These are phyloP conservation scores for Kazachstania taianensis DNA, from an alignment of 805 yeast genomes.

Conservation along the genomic window DNA sequence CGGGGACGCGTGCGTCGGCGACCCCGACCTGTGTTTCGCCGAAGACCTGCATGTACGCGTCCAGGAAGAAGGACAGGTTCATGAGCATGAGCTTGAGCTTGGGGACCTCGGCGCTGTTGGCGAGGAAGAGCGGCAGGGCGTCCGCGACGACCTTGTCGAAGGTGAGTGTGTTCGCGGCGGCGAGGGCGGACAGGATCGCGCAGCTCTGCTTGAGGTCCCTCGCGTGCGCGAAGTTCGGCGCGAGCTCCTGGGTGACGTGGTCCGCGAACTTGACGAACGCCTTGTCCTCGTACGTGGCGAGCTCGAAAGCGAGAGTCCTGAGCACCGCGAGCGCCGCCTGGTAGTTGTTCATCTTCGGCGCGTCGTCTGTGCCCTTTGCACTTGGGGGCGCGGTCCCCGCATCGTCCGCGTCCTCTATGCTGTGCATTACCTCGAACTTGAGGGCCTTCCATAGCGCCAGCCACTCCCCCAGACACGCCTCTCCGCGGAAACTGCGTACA, in stretches of 20 bases:
- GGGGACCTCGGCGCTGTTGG: slow-evolving; percentile 35
- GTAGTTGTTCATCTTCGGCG: slow-evolving; percentile 22
- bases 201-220: slow-evolving; percentile 57
- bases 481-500: slow-evolving; percentile 40
- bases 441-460: slow-evolving; percentile 74
- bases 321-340: slow-evolving; percentile 38
- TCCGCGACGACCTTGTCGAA: slow-evolving; percentile 42
- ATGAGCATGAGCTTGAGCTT: slow-evolving; percentile 52
- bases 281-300: slow-evolving; percentile 25
- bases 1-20: not conserved
- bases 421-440: slow-evolving; percentile 81
- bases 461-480: slow-evolving; percentile 52
- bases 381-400: not conserved
- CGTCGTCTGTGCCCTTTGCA: slow-evolving; percentile 1
- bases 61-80: slow-evolving; percentile 49
- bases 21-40: slow-evolving; percentile 16
- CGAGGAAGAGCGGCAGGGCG: slow-evolving; percentile 36
- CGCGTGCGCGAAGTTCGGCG: slow-evolving; percentile 39
- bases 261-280: slow-evolving; percentile 33
- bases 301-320: slow-evolving; percentile 33
- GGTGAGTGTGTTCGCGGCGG: slow-evolving; percentile 36
- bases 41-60: slow-evolving; percentile 39
- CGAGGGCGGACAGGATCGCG: slow-evolving; percentile 45
- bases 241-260: slow-evolving; percentile 41
- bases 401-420: slow-evolving; percentile 40